These are phyloP conservation scores for Trichosanthes cucumerina DNA, from an alignment of 306 rosid species.

Conservation along the genomic window DNA sequence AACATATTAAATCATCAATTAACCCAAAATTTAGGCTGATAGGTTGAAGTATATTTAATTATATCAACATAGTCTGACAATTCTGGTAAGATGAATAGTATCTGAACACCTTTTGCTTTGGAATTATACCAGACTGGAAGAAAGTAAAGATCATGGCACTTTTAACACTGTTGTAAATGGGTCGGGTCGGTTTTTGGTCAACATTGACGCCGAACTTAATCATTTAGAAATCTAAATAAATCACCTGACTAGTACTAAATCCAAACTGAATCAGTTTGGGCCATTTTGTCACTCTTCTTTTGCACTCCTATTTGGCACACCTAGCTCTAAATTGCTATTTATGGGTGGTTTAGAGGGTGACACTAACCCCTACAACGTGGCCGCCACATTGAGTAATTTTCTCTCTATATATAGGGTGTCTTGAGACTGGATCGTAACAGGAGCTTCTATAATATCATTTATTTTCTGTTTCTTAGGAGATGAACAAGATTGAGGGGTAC, in stretches of 20 bases:
- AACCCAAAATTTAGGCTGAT: no score
- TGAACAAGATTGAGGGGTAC: conserved; percentile 51
- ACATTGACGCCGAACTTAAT: not conserved
- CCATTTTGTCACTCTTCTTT: not conserved
- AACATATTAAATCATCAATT: no score
- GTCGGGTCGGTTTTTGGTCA: not conserved
- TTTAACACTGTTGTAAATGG: not conserved
- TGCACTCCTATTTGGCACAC: not conserved
- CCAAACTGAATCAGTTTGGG: not conserved
- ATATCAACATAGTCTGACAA: no score
- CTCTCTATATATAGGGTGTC: no score
- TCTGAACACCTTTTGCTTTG: not conserved
- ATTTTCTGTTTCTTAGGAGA: conserved; percentile 23
- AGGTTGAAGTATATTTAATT: no score
- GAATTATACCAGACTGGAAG: not conserved
- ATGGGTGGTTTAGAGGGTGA: no score
- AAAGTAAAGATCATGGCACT: not conserved
- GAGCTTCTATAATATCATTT: not conserved
- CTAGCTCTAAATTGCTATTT: not conserved
- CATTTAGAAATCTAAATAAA: not conserved
- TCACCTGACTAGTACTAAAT: not conserved
- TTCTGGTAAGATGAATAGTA: not conserved
- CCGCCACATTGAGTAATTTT: not conserved
- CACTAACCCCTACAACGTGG: no score
- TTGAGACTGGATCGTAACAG: not conserved